Percentiles rank a stretch among this genome's conserved stretches.
Conservation (phyloP, 2,329 filamentous ascomycete species). For the Aspergillus jensenii region DNA sequence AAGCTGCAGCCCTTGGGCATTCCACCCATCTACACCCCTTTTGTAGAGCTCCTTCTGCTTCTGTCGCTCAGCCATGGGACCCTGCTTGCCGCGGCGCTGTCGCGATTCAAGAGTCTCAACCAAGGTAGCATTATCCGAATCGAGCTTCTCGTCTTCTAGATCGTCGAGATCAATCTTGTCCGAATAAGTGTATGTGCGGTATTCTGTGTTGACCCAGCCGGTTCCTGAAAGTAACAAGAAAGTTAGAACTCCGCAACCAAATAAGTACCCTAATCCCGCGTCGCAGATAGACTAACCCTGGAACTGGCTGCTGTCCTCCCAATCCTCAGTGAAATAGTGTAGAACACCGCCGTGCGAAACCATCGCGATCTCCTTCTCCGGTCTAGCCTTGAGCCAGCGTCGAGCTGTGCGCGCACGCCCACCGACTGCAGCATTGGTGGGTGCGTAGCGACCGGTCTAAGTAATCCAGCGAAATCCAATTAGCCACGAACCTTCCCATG, state of each 20-base stretch:
- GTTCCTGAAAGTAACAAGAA: slow-evolving; percentile 53
- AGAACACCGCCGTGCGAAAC: slow-evolving; percentile 82
- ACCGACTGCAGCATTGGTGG: slow-evolving; percentile 54
- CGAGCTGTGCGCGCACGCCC: slow-evolving; percentile 62
- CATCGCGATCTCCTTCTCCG: slow-evolving; percentile 68
- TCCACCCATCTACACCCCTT: slow-evolving; percentile 43
- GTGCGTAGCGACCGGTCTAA: slow-evolving; percentile 46
- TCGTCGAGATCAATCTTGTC: slow-evolving; percentile 53
- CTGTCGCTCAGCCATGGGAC: slow-evolving; percentile 33
- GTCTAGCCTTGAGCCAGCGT: slow-evolving; percentile 52
- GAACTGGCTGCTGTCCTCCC: slow-evolving; percentile 57
- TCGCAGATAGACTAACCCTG: slow-evolving; percentile 36
- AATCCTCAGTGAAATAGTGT: slow-evolving; percentile 84
- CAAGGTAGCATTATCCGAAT: slow-evolving; percentile 42
- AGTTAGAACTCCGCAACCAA: not conserved
- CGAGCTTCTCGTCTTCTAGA: slow-evolving; percentile 34
- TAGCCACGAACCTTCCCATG: not conserved
- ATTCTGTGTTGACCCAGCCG: slow-evolving; percentile 73
- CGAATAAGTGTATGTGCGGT: slow-evolving; percentile 65
- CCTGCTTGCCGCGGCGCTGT: slow-evolving; percentile 39
- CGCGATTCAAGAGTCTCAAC: slow-evolving; percentile 45
- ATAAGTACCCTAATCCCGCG: no score
- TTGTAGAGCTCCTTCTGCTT: slow-evolving; percentile 41
- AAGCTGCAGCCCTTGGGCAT: slow-evolving; percentile 42
- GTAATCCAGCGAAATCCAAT: not conserved